Base-by-base conservation (phyloP, 1,284 basidiomycete species). In the Marasmius sp. region DNA sequence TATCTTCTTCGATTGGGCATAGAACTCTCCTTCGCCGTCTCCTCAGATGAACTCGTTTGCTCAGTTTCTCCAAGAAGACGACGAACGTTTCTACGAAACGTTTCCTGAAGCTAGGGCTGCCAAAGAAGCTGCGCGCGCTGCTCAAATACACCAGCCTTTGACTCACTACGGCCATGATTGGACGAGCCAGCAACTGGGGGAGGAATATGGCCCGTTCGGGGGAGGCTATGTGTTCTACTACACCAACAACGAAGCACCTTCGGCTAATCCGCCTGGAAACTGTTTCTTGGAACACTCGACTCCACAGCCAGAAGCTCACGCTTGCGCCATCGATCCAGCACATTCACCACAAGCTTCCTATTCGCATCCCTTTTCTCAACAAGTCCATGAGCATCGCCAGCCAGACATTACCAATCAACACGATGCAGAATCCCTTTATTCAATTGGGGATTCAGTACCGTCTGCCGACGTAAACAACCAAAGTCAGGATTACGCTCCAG, bases 1-100 rank as follows among this genome's bases (percentile, higher is more conserved):
- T 27, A 27, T 27, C 27, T 27, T 27, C 27, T 5, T 27, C 27
- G 27, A 27, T 27, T 27, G 27, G 27, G 27, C 27, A 27, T 27
- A 27, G 27, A 5, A 27, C 2, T 5, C 27, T 5, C 27, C 11
- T 16, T n/a, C 12, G 7, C 36, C 7, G n/a, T 38, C 33, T 52
- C 10, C 47, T 27, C 47, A 39, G 22, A 51, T 52, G 12, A 51
- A 36, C 11, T 41, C 54, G 9, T 64, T 58, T 51, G 56, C 59
- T 18, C 54, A 58, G 51, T 63, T 60, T 34, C 51, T 63, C 39
- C 47, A 50, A 36, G 62, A 64, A 37, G 62, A 64, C 20, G 62
- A 64, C 38, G 62, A 64, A 34, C 33, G 52, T 18, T 54, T 54
- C 8, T 54, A 54, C 34, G 52, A 54, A 38, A 54, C 52, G 37